These are phyloP conservation scores for Acanthamoeba castellanii DNA, from an alignment of 208 protist species.

Conservation along the genomic window DNA sequence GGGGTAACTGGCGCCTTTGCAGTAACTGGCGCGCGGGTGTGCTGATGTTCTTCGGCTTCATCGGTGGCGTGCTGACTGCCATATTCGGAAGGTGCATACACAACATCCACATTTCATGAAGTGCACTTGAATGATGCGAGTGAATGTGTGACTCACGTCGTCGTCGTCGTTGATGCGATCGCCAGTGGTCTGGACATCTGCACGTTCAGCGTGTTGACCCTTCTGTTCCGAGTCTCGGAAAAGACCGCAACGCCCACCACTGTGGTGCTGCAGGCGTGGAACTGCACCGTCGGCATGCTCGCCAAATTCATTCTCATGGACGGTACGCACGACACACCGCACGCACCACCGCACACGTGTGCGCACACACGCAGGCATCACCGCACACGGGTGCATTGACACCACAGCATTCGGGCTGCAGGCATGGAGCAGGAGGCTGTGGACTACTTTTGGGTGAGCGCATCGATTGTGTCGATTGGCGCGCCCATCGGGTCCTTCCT, in stretches of 20 bases:
- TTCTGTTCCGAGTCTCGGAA: constrained; percentile 73
- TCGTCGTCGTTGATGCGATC: too few species aligned
- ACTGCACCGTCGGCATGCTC: constrained; percentile 35
- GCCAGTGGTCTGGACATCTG: constrained; percentile 74
- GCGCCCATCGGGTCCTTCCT: constrained; percentile 76
- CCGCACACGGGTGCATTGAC: neutral
- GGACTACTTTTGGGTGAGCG: constrained; percentile 69
- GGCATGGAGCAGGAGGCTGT: constrained; percentile 62
- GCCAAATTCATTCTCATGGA: constrained; percentile 65
- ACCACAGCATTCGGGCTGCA: neutral
- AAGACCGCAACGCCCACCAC: constrained; percentile 78
- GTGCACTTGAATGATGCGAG: too few species aligned
- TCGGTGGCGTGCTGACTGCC: constrained; percentile 73
- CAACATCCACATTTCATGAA: neutral
- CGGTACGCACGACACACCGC: neutral
- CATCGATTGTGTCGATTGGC: constrained; percentile 55
- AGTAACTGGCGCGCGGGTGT: constrained; percentile 18
- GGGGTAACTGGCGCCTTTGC: neutral
- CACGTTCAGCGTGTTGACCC: constrained; percentile 74
- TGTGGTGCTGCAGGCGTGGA: constrained; percentile 60
- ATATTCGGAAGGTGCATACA: constrained; percentile 49
- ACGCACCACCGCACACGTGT: neutral
- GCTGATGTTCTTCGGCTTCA: constrained; percentile 69
- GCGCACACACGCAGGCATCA: neutral
- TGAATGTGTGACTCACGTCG: too few species aligned